phyloP scores from a whole-genome alignment of 164 flowering plant species.

The Stephania yunnanensis region DNA sequence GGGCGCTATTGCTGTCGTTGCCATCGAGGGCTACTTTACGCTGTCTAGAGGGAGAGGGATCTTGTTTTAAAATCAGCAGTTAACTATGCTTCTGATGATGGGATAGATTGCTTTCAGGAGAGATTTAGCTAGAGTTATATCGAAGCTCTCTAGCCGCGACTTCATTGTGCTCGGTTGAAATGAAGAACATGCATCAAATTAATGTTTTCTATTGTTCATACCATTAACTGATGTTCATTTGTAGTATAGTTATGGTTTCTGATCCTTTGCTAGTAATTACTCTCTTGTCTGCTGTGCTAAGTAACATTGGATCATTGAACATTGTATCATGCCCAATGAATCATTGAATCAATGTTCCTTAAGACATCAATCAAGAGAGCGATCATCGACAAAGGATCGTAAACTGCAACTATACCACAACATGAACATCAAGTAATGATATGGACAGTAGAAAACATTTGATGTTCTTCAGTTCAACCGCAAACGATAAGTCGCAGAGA shows the following conservation, averaged over 20 bases:
- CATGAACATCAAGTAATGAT: neutral
- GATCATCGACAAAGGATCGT: too few relatives aligned
- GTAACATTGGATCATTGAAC: too few relatives aligned
- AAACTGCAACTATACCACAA: neutral
- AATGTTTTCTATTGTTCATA: too few relatives aligned
- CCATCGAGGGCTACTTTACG: slow-evolving; percentile 30
- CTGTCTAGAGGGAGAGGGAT: slow-evolving; percentile 37
- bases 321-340: too few relatives aligned
- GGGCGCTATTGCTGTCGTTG: slow-evolving; percentile 11
- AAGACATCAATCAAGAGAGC: neutral
- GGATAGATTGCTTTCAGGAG: slow-evolving; percentile 28
- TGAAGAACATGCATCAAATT: neutral
- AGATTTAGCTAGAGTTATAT: slow-evolving; percentile 44
- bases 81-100: slow-evolving; percentile 52
- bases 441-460: too few relatives aligned
- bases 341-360: too few relatives aligned
- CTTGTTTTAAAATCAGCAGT: slow-evolving; percentile 44
- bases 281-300: neutral
- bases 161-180: slow-evolving; percentile 28
- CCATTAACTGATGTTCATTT: neutral
- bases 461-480: neutral
- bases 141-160: slow-evolving; percentile 39
- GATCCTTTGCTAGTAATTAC: too few relatives aligned
- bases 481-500: slow-evolving; percentile 38
- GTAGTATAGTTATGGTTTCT: neutral